Conservation (phyloP, 306 rosid species). For the Fragaria vesca region DNA sequence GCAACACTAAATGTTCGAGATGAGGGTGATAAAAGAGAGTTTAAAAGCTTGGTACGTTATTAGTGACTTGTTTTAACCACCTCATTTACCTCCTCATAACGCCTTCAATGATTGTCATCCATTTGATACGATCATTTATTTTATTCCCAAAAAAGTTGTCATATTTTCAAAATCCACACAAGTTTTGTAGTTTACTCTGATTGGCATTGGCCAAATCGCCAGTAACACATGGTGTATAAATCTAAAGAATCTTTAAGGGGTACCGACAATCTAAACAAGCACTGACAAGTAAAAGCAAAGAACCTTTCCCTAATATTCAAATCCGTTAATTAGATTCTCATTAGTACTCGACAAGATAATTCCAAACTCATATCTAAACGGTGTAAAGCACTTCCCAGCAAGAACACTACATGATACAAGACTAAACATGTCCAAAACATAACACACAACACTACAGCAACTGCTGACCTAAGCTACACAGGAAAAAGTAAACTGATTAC, state of each 20-base stretch:
- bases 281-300: constrained; percentile 7
- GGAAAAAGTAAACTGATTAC: not conserved
- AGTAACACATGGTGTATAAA: not conserved
- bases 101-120: not conserved
- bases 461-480: not conserved
- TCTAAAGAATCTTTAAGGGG: constrained; percentile 3
- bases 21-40: not conserved
- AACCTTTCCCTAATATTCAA: not conserved
- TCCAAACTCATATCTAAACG: not conserved
- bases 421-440: not conserved
- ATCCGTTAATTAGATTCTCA: not conserved
- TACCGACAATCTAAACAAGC: not conserved
- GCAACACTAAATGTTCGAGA: not conserved
- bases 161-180: not conserved
- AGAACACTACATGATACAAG: constrained; percentile 6
- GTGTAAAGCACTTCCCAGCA: not conserved
- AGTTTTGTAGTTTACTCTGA: not conserved
- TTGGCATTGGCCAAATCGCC: not conserved
- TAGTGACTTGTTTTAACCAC: not conserved
- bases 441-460: not conserved
- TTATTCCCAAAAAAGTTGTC: not conserved
- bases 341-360: not conserved
- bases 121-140: not conserved
- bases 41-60: not conserved
- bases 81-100: not conserved